Evolutionary conservation across 2,329 filamentous ascomycete species (phyloP).

Genomic region (Talaromyces verruculosus): DNA sequence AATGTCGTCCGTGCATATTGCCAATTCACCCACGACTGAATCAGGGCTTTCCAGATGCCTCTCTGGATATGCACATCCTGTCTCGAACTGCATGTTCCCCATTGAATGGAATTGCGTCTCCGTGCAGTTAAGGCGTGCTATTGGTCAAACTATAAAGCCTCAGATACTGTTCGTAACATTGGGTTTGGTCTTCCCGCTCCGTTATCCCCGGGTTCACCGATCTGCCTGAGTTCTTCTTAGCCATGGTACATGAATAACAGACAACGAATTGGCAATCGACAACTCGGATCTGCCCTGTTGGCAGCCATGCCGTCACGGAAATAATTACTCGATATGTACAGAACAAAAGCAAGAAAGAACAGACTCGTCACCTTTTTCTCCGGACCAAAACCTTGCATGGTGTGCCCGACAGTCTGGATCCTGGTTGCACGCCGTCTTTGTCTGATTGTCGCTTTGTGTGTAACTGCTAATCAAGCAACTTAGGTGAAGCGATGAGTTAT

Average conservation of each 20-base stretch:
- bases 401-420: conserved; percentile 1
- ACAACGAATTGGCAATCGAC: not conserved
- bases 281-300: not conserved
- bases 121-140: not conserved
- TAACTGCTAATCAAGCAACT: no score
- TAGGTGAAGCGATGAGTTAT: no score
- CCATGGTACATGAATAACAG: not conserved
- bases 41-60: not conserved
- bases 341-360: not conserved
- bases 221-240: not conserved
- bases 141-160: not conserved
- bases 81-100: not conserved
- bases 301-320: not conserved
- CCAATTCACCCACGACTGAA: not conserved
- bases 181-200: not conserved
- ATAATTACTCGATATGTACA: not conserved
- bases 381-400: not conserved
- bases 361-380: not conserved
- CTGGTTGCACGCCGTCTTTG: not conserved
- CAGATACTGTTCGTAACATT: not conserved
- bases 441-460: not conserved
- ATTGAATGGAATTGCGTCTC: not conserved
- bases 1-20: not conserved
- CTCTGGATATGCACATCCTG: not conserved
- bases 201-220: not conserved